Evolutionary conservation across 345 rosid genomes (phyloP).

Genomic region (Raphanus raphanistrum): DNA sequence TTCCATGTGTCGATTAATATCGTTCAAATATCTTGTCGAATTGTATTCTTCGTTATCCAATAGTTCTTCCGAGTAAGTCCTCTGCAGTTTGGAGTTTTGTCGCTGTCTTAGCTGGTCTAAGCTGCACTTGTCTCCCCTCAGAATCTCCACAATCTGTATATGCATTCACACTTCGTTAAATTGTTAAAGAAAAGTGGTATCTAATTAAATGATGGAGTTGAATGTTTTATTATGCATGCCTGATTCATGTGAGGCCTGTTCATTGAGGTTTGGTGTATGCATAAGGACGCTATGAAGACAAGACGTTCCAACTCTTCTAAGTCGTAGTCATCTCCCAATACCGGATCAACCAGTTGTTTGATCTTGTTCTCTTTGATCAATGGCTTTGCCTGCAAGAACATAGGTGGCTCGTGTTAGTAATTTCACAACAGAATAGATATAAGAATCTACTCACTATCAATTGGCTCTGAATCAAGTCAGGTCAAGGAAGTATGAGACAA

Average conservation of each 20-base stretch:
- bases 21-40: constrained; percentile 56
- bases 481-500: constrained; percentile 15
- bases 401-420: not conserved
- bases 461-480: not conserved
- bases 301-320: constrained; percentile 52
- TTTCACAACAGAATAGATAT: not conserved
- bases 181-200: not conserved
- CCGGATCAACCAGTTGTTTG: constrained; percentile 66
- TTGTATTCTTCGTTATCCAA: constrained; percentile 70
- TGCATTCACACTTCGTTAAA: not conserved
- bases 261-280: constrained; percentile 56
- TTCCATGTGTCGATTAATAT: constrained; percentile 62
- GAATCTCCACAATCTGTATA: constrained; percentile 57
- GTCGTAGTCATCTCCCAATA: constrained; percentile 52
- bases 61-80: constrained; percentile 75
- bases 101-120: constrained; percentile 40
- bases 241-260: constrained; percentile 79
- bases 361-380: constrained; percentile 51
- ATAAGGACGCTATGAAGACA: constrained; percentile 54
- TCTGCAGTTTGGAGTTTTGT: constrained; percentile 40
- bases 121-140: constrained; percentile 53
- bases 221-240: constrained; percentile 45
- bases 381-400: constrained; percentile 63
- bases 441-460: not conserved
- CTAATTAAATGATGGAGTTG: not conserved